Percentiles rank a stretch among this genome's conserved stretches.
Evolutionary conservation across 306 rosid species (phyloP).

Genomic region (Urtica urens): DNA sequence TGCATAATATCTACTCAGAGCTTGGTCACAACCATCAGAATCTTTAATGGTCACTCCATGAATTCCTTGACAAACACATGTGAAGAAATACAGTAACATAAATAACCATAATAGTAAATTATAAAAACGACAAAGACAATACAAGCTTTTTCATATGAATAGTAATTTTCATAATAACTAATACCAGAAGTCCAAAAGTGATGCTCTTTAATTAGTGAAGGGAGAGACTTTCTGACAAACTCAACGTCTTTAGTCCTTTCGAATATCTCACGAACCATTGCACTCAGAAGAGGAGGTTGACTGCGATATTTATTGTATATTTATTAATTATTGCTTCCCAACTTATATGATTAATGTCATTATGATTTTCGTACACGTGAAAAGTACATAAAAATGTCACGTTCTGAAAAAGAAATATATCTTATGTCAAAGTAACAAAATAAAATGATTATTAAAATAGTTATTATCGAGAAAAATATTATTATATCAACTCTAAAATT

Average conservation of each 20-base stretch:
- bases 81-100: not conserved
- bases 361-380: too few species aligned
- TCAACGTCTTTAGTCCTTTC: constrained; percentile 45
- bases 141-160: not conserved
- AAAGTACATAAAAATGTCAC: too few species aligned
- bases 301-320: too few species aligned
- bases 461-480: too few species aligned
- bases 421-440: too few species aligned
- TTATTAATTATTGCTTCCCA: too few species aligned
- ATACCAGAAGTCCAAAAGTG: constrained; percentile 90
- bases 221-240: constrained; percentile 51
- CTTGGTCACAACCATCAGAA: constrained; percentile 35
- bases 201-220: constrained; percentile 66
- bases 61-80: constrained; percentile 33
- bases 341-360: too few species aligned
- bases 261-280: constrained; percentile 75
- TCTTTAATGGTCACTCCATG: constrained; percentile 52
- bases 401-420: too few species aligned
- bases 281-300: constrained; percentile 91
- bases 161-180: not conserved
- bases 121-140: not conserved
- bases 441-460: too few species aligned
- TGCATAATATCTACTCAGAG: constrained; percentile 64
- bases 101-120: not conserved
- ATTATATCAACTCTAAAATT: too few species aligned